Evolutionary conservation across 2,329 filamentous ascomycete genomes (phyloP), one percentile per base, ranked within the genome.

Genomic region (Lachnellula occidentalis): DNA sequence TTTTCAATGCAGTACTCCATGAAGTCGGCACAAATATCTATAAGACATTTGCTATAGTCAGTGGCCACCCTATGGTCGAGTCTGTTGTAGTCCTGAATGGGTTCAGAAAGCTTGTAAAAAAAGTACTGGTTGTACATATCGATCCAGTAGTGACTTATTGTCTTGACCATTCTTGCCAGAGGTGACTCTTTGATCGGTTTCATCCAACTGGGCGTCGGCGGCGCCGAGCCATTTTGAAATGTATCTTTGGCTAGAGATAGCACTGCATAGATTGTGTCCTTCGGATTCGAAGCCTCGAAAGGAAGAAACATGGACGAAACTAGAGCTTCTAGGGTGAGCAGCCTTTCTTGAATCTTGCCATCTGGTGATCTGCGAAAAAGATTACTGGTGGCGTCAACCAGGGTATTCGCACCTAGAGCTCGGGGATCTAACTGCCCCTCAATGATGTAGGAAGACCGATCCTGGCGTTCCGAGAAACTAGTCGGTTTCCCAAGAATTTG

Each of bases 1-100:
- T 51, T 53, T 9, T 61, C 58, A 11, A 65, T 58, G 19, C 60
- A 62, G 34, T 61, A 65, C 7, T 64, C 54, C 14, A 64, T 61
- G 34, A 65, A 65, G 34, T 64, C 59, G 2, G 56, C 45, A 45
- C 49, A 64, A 4, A 64, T 59, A 41, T 64, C 60, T 1, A 43
- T 31, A 4, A 62, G 46, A 15, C 36, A 12, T 42, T 64, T 65
- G 3, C 56, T 22, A 24, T 65, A 64, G 21, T 59, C 45, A 8
- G 61, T 57, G 2, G 43, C 37, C 34, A 65, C 55, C 5, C 62
- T 47, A 7, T 37, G 27, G 31, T 63, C 58, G 15, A 45, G 3
- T 19, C 7, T 4, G 8, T 19, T 42, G 12, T 15, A 17, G 8
- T 42, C 6, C 9, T 11, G 15, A 15, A 36, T 2, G 3, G 34